These are phyloP conservation scores for Juglanconis oblonga DNA, from an alignment of 2,329 filamentous ascomycete genomes.

Conservation along the genomic window DNA sequence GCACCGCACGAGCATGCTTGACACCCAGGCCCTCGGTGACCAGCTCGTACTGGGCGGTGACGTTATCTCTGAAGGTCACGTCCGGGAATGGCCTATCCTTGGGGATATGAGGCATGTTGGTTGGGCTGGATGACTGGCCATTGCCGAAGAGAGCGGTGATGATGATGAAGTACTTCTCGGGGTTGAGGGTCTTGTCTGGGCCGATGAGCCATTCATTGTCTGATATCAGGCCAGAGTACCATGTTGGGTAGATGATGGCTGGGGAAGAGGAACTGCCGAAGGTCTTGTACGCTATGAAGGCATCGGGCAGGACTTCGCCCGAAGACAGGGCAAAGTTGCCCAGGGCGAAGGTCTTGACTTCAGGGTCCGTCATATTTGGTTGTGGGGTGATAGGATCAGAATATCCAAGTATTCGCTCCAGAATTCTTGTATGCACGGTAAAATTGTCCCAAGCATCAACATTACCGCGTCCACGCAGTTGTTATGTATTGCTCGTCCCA, in stretches of 20 bases:
- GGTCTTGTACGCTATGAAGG: conserved; percentile 74
- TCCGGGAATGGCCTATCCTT: conserved; percentile 38
- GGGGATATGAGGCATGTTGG: conserved; percentile 35
- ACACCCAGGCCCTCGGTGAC: conserved; percentile 38
- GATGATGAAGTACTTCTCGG: conserved; percentile 49
- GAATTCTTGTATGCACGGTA: too few species aligned
- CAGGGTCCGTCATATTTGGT: conserved; percentile 3
- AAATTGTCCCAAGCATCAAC: too few species aligned
- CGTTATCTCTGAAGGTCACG: conserved; percentile 47
- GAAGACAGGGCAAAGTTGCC: conserved; percentile 67
- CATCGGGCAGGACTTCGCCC: conserved; percentile 58
- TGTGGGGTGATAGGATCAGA: not conserved
- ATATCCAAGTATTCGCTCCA: not conserved
- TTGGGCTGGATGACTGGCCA: conserved; percentile 52
- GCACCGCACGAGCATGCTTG: conserved; percentile 40
- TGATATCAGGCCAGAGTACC: conserved; percentile 62
- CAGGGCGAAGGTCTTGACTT: conserved; percentile 49
- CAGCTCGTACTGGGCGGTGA: conserved; percentile 46
- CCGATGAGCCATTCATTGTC: conserved; percentile 77
- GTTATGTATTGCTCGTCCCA: too few species aligned
- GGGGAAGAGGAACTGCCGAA: conserved; percentile 62
- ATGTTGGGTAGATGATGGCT: conserved; percentile 72
- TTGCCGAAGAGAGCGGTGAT: conserved; percentile 51
- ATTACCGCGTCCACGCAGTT: too few species aligned
- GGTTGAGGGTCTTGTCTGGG: conserved; percentile 60